Evolutionary conservation across 345 rosid genomes (phyloP), one percentile per base, ranked within the genome.

Genomic region (Cardamine occulta): DNA sequence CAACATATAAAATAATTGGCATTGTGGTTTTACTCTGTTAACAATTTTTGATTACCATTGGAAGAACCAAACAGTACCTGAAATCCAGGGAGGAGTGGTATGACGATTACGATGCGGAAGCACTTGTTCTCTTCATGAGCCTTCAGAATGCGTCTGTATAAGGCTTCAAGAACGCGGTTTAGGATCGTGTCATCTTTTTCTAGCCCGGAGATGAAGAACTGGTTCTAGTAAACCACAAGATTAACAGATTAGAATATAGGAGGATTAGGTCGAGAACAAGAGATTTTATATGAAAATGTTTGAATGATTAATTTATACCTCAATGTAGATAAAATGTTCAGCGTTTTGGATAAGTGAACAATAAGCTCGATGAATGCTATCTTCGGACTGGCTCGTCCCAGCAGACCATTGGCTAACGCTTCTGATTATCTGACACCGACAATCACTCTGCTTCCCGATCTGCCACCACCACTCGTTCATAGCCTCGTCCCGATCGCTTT

Each of bases 331-430:
- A 60, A 88, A 94, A 80, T 91, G 93, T 73, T 91, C 84, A 35
- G 98, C 97, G 19, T 82, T 84, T 68, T 94, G 84, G 55, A 94
- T 91, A 61, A 91, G 87, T 11, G 94, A 82, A 70, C 95, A 88
- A 23, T 88, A 91, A 42, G 98, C 91, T 68, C 51, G 82, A 68
- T 94, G 98, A 74, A 90, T 94, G 81, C 98, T 94, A 56, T 91
- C 96, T 86, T 94, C 98, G 9, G 87, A 81, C 68, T 85, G 96
- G 70, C 89, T 86, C 15, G 89, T 86, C 71, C 98, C 98, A 6
- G 89, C 93, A 2, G 98, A 94, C 98, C 98, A 94, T 63, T 87
- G 96, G 77, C 95, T 82, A 53, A 85, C 95, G 75, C 98, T 94
- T 88, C 98, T 85, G 68, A 91, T 82, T 58, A 93, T 93, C 95